phyloP scores from a whole-genome alignment of 805 yeast genomes.

The Candida nanaspora region DNA sequence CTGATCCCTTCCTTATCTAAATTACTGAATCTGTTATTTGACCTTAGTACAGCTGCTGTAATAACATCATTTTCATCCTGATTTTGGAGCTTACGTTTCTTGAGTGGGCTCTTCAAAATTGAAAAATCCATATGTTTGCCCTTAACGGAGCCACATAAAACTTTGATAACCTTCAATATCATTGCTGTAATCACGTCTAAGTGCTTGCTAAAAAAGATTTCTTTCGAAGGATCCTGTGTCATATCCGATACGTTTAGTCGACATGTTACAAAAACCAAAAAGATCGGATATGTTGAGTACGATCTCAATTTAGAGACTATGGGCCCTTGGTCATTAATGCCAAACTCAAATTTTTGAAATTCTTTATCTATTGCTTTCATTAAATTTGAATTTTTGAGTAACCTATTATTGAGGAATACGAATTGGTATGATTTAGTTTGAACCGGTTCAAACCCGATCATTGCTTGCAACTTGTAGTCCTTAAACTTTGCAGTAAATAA shows the following conservation, averaged over 20 bases:
- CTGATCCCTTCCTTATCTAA: not conserved
- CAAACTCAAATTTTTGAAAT: constrained; percentile 12
- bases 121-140: too few relatives aligned
- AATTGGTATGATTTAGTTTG: constrained; percentile 35
- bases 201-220: constrained; percentile 19
- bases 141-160: too few relatives aligned
- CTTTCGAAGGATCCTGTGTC: constrained; percentile 33
- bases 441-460: constrained; percentile 30
- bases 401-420: constrained; percentile 37
- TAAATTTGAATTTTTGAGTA: constrained; percentile 16
- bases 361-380: constrained; percentile 15
- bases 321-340: not conserved
- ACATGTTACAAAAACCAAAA: constrained; percentile 24
- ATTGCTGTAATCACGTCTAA: constrained; percentile 23
- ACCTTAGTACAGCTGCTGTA: not conserved
- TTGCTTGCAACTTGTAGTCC: constrained; percentile 25
- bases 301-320: too few relatives aligned
- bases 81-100: not conserved
- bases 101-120: not conserved
- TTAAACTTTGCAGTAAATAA: constrained; percentile 19
- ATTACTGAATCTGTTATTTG: not conserved
- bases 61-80: too few relatives aligned
- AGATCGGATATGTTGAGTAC: constrained; percentile 29
- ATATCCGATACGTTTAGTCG: constrained; percentile 24
- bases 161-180: constrained; percentile 21